Evolutionary conservation across 2,329 filamentous ascomycete genomes (phyloP).

Genomic region (Didymella sp.): DNA sequence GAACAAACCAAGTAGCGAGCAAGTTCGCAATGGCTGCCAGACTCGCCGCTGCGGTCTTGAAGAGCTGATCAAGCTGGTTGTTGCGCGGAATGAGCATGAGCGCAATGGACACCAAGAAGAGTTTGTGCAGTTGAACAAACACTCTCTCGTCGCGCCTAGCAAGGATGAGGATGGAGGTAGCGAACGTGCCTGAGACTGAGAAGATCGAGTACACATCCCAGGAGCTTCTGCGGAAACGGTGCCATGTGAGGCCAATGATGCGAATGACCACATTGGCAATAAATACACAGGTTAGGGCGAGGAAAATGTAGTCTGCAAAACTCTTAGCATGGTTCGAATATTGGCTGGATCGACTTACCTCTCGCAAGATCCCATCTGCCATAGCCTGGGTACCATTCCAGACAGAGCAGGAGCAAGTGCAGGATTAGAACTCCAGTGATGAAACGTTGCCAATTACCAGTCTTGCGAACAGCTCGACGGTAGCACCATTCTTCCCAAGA

Average conservation of each 20-base stretch:
- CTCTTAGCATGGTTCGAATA: slow-evolving; percentile 24
- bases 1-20: slow-evolving; percentile 93
- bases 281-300: slow-evolving; percentile 82
- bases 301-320: slow-evolving; percentile 71
- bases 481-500: slow-evolving; percentile 95
- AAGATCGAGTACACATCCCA: slow-evolving; percentile 93
- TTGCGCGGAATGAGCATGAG: slow-evolving; percentile 93
- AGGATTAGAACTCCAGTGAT: slow-evolving; percentile 81
- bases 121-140: slow-evolving; percentile 88
- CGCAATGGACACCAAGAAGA: slow-evolving; percentile 89
- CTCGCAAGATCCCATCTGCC: slow-evolving; percentile 72
- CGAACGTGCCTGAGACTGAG: slow-evolving; percentile 78
- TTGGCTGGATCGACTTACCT: slow-evolving; percentile 46
- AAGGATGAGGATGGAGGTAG: slow-evolving; percentile 80
- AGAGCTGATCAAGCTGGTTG: slow-evolving; percentile 95
- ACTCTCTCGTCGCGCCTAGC: slow-evolving; percentile 61
- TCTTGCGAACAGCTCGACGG: slow-evolving; percentile 90
- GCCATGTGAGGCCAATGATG: slow-evolving; percentile 88
- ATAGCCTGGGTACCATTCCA: slow-evolving; percentile 84
- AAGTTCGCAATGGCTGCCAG: slow-evolving; percentile 89
- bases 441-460: slow-evolving; percentile 85
- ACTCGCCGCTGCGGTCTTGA: slow-evolving; percentile 97
- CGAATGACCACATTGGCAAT: slow-evolving; percentile 82
- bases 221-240: slow-evolving; percentile 86
- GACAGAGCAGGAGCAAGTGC: slow-evolving; percentile 81